phyloP scores from a whole-genome alignment of 306 rosid species.

The Castanospermum australe region DNA sequence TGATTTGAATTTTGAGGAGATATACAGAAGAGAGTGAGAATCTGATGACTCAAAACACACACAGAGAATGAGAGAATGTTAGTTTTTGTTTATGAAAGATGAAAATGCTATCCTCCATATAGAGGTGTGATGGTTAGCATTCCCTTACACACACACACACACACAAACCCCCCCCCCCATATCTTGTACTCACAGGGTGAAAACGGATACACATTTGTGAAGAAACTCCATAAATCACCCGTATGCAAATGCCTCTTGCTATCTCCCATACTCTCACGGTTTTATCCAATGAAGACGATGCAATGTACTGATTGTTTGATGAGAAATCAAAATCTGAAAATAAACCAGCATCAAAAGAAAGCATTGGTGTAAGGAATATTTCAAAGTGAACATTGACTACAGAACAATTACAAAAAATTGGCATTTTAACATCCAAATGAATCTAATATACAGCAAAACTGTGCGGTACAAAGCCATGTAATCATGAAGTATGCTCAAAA shows the following conservation, averaged over 20 bases:
- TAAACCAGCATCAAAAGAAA: constrained; percentile 37
- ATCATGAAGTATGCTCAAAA: not conserved
- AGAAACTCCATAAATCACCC: constrained; percentile 97
- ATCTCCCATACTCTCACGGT: constrained; percentile 98
- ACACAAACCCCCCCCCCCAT: not conserved
- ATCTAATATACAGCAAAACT: not conserved
- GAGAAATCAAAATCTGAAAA: constrained; percentile 95
- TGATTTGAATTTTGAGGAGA: not conserved
- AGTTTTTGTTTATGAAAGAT: not conserved
- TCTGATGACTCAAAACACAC: constrained; percentile 11
- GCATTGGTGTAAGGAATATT: not conserved
- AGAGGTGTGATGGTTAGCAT: not conserved
- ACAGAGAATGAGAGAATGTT: not conserved
- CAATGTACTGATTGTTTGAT: constrained; percentile 93
- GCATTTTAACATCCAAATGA: not conserved
- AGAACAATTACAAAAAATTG: not conserved
- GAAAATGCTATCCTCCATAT: constrained; percentile 9
- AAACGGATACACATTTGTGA: constrained; percentile 90
- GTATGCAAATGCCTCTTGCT: constrained; percentile 80
- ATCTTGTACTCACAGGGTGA: constrained; percentile 84
- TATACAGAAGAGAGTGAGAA: not conserved
- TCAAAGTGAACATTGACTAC: not conserved
- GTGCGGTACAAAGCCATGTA: not conserved
- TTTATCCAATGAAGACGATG: constrained; percentile 92
- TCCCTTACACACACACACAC: not conserved